A percentile compares a stretch with the other conserved stretches of the same genome.
These are phyloP conservation scores for Prunus salicina DNA, from an alignment of 306 rosid genomes.

Conservation along the genomic window DNA sequence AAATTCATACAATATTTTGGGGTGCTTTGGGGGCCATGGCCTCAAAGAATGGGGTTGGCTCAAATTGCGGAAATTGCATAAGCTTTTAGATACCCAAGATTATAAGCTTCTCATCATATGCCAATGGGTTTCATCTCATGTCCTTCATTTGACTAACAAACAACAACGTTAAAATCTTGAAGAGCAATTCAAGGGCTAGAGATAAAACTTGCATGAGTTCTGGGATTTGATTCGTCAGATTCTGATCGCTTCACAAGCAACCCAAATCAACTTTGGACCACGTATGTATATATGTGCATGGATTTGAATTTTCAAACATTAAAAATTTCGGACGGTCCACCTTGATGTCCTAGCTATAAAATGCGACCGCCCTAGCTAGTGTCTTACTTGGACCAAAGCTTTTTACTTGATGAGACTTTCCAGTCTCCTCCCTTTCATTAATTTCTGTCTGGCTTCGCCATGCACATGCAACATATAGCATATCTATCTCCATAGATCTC, in stretches of 20 bases:
- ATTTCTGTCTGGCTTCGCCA: not conserved
- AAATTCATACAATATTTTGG: not conserved
- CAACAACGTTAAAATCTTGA: not conserved
- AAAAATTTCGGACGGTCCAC: not conserved
- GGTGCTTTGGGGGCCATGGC: too few species aligned
- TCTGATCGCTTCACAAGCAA: not conserved
- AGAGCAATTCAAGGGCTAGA: constrained; percentile 12
- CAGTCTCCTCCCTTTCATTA: not conserved
- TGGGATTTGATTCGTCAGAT: constrained; percentile 2
- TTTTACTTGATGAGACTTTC: not conserved
- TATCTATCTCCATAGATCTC: not conserved
- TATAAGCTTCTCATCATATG: not conserved
- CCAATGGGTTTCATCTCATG: constrained; percentile 3
- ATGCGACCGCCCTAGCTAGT: not conserved
- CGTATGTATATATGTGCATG: not conserved
- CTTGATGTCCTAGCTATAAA: not conserved
- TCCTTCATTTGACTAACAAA: constrained; percentile 3
- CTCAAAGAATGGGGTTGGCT: not conserved
- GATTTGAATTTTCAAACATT: not conserved
- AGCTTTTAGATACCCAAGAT: not conserved
- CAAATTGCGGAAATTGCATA: not conserved
- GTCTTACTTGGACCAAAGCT: not conserved
- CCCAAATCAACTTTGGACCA: constrained; percentile 14
- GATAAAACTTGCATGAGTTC: not conserved
- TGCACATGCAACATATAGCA: constrained; percentile 7